phyloP scores from a whole-genome alignment of 106 monocot species.

The Vanilla planifolia region DNA sequence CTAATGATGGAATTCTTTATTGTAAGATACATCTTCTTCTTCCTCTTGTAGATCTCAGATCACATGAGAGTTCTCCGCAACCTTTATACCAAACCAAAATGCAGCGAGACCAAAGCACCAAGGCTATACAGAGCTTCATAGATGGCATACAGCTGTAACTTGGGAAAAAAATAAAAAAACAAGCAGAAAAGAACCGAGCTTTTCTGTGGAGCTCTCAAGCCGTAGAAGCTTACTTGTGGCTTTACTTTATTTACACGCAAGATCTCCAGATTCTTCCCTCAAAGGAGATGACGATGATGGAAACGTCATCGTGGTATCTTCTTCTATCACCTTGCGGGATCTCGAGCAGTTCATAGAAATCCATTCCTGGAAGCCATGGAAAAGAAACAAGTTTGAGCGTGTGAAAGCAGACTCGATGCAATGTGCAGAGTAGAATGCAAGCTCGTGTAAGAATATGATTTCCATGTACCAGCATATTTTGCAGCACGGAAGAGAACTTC shows the following conservation, averaged over 20 bases:
- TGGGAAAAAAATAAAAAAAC: no score
- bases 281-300: slow-evolving; percentile 70
- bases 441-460: background rate
- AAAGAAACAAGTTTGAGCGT: background rate
- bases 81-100: no score
- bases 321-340: slow-evolving; percentile 82
- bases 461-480: slow-evolving; percentile 2
- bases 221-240: no score
- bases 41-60: no score
- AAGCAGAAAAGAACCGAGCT: no score
- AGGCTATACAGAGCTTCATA: no score
- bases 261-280: slow-evolving; percentile 92
- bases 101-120: no score
- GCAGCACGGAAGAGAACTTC: slow-evolving; percentile 11
- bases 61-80: no score
- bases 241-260: slow-evolving; percentile 36
- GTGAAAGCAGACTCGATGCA: background rate
- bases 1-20: no score
- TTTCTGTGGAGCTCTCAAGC: no score
- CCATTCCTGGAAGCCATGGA: slow-evolving; percentile 59
- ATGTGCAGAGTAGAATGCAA: background rate
- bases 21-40: no score
- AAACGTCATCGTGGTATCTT: slow-evolving; percentile 83
- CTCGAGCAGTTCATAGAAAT: slow-evolving; percentile 78
- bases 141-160: no score